A percentile compares a stretch with the other conserved stretches of the same genome.
phyloP scores from a whole-genome alignment of 2,329 filamentous ascomycete genomes.

The Pestalotiopsis sp. region DNA sequence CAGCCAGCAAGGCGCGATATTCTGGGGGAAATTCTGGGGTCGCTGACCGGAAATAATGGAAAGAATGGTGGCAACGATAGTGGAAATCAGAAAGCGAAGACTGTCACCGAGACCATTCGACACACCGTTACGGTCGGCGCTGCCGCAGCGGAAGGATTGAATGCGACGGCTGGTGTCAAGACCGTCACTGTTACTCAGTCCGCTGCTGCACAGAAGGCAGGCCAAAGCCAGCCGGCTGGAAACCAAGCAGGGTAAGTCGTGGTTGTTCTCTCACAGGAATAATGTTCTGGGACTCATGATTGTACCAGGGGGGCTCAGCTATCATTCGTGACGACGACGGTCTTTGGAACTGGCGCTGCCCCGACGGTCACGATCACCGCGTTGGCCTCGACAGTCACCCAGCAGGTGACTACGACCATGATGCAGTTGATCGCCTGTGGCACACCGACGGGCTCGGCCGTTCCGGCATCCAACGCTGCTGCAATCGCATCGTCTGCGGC shows the following conservation, averaged over 20 bases:
- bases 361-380: slow-evolving; percentile 13
- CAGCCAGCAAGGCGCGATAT: slow-evolving; percentile 24
- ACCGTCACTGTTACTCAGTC: slow-evolving; percentile 26
- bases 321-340: slow-evolving; percentile 37
- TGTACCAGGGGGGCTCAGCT: slow-evolving; percentile 24
- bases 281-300: slow-evolving; percentile 13
- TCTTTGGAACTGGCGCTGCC: slow-evolving; percentile 29
- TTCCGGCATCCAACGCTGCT: slow-evolving; percentile 23
- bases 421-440: slow-evolving; percentile 30
- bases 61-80: slow-evolving; percentile 15
- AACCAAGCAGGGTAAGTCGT: slow-evolving; percentile 7
- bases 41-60: slow-evolving; percentile 18
- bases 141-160: slow-evolving; percentile 25
- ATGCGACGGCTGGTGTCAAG: slow-evolving; percentile 22
- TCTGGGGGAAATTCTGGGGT: slow-evolving; percentile 17
- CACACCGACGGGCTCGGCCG: slow-evolving; percentile 17
- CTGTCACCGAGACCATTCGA: slow-evolving; percentile 32
- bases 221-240: not conserved
- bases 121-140: slow-evolving; percentile 37
- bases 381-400: slow-evolving; percentile 19
- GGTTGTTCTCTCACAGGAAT: not conserved
- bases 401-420: slow-evolving; percentile 26
- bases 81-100: slow-evolving; percentile 19
- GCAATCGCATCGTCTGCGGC: slow-evolving; percentile 26
- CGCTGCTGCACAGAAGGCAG: slow-evolving; percentile 12